Evolutionary conservation across 2,329 filamentous ascomycete genomes (phyloP).

Genomic region (Nothophaeocryptopus gaeumannii): DNA sequence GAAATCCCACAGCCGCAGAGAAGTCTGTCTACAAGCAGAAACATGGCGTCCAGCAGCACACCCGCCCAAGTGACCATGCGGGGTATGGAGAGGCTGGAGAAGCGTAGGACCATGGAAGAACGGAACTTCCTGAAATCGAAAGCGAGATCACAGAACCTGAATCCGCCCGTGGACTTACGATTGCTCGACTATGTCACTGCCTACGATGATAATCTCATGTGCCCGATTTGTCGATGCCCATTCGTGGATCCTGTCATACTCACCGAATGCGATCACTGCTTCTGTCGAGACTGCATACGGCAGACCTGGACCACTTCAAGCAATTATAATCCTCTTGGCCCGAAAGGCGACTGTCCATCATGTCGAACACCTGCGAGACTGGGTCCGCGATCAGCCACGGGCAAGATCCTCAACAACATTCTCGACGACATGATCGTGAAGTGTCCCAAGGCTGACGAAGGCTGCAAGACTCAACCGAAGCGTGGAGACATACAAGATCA

Average conservation of each 20-base stretch:
- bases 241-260: slow-evolving; percentile 57
- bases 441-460: slow-evolving; percentile 55
- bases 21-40: slow-evolving; percentile 16
- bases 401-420: slow-evolving; percentile 59
- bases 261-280: slow-evolving; percentile 61
- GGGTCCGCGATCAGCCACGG: slow-evolving; percentile 37
- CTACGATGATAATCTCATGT: slow-evolving; percentile 61
- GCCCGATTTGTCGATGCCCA: slow-evolving; percentile 62
- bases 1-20: slow-evolving; percentile 10
- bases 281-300: slow-evolving; percentile 59
- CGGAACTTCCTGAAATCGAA: slow-evolving; percentile 29
- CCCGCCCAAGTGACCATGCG: slow-evolving; percentile 15
- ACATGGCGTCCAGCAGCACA: slow-evolving; percentile 4
- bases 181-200: slow-evolving; percentile 56
- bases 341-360: slow-evolving; percentile 51
- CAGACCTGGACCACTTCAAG: slow-evolving; percentile 43
- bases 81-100: slow-evolving; percentile 31
- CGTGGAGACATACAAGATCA: slow-evolving; percentile 59
- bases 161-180: slow-evolving; percentile 52
- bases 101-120: slow-evolving; percentile 34
- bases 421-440: slow-evolving; percentile 60
- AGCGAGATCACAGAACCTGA: slow-evolving; percentile 28
- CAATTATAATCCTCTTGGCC: slow-evolving; percentile 33
- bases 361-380: slow-evolving; percentile 51
- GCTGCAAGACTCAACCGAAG: slow-evolving; percentile 54